These are phyloP conservation scores for Pulveroboletus sp. DNA, from an alignment of 768 basidiomycete genomes.

Conservation along the genomic window DNA sequence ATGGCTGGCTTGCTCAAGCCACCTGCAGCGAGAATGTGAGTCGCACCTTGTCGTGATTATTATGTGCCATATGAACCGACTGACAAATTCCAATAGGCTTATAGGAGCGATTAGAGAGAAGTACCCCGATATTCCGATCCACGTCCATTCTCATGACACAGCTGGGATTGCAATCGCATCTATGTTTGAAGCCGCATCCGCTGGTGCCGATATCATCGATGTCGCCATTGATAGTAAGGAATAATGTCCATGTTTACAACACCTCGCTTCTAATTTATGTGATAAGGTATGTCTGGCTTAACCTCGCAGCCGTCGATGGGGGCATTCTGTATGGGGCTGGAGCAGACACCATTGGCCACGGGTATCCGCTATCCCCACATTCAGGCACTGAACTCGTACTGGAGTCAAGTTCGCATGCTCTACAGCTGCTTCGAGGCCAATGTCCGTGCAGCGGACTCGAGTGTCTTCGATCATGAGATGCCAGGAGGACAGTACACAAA, in stretches of 20 bases:
- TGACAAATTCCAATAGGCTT: slow-evolving; percentile 46
- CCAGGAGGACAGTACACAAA: slow-evolving; percentile 96
- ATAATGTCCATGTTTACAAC: background rate
- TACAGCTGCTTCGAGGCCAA: slow-evolving; percentile 98
- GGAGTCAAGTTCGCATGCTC: slow-evolving; percentile 94
- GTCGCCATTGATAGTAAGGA: slow-evolving; percentile 94
- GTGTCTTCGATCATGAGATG: slow-evolving; percentile 99
- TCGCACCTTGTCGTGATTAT: slow-evolving; percentile 7
- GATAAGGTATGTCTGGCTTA: slow-evolving; percentile 90
- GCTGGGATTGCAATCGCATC: slow-evolving; percentile 97
- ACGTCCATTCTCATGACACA: slow-evolving; percentile 99
- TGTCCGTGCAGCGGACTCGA: slow-evolving; percentile 93
- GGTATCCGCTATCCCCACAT: slow-evolving; percentile 97
- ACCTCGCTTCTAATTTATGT: slow-evolving; percentile 11
- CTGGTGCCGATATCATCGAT: slow-evolving; percentile 98
- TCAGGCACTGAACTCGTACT: slow-evolving; percentile 95
- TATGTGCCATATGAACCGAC: slow-evolving; percentile 1
- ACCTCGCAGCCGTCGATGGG: slow-evolving; percentile 99
- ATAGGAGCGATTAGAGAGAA: slow-evolving; percentile 93
- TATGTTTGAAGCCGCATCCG: slow-evolving; percentile 92
- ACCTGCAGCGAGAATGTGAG: slow-evolving; percentile 84
- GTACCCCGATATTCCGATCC: slow-evolving; percentile 96
- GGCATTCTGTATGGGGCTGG: slow-evolving; percentile 89
- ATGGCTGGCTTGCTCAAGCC: slow-evolving; percentile 98
- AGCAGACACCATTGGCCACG: slow-evolving; percentile 90